Percentiles rank a stretch among this genome's conserved stretches.
Evolutionary conservation across 148 eudicot genomes (phyloP).

Genomic region (Silene uniflora): DNA sequence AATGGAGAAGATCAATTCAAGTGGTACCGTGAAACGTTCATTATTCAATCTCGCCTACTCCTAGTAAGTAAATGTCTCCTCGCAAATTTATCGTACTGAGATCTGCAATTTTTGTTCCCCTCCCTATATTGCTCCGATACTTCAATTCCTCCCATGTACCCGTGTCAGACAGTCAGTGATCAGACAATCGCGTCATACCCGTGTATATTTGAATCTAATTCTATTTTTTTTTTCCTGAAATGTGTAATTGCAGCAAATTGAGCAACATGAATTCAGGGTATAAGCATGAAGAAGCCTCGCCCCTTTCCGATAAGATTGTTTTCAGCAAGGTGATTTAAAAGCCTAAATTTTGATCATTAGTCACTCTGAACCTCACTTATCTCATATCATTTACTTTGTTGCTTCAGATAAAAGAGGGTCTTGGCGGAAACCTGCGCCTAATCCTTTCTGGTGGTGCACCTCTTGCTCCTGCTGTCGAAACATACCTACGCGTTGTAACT

Average conservation of each 20-base stretch:
- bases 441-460: constrained; percentile 98
- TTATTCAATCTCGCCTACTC: constrained; percentile 76
- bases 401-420: constrained; percentile 71
- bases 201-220: background rate
- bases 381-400: constrained; percentile 11
- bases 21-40: constrained; percentile 53
- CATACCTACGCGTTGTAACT: constrained; percentile 68
- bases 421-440: constrained; percentile 79
- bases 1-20: constrained; percentile 56
- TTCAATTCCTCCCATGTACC: background rate
- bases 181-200: background rate
- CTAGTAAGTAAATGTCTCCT: constrained; percentile 52
- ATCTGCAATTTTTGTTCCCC: background rate
- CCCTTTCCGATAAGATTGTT: constrained; percentile 64
- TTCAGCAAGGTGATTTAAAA: constrained; percentile 65
- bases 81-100: background rate
- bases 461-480: constrained; percentile 70
- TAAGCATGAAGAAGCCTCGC: constrained; percentile 76
- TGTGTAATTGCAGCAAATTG: constrained; percentile 59
- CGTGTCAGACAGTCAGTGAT: background rate
- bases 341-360: background rate
- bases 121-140: background rate
- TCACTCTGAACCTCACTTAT: background rate
- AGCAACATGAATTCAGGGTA: constrained; percentile 71
- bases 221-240: background rate